These are phyloP conservation scores for Leishmania arabica DNA, from an alignment of 208 protist species.

Conservation along the genomic window DNA sequence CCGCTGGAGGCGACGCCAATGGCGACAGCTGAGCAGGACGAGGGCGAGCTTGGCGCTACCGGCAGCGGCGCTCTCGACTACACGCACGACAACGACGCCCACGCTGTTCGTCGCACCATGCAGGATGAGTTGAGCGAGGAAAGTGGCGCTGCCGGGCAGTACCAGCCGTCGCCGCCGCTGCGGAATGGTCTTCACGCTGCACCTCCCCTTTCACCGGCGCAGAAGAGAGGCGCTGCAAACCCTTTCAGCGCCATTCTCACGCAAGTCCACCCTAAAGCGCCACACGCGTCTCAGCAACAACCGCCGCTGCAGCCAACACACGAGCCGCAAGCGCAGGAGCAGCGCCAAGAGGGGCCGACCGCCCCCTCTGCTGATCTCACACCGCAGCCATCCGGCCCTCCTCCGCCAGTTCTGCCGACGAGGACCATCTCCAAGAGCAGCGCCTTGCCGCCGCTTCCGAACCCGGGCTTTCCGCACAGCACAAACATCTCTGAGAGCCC, in stretches of 20 bases:
- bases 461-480: neutral
- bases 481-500: neutral
- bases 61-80: neutral
- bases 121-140: neutral
- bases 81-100: neutral
- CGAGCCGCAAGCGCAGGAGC: constrained; percentile 9
- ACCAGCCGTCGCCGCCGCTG: neutral
- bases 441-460: neutral
- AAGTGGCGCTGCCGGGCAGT: neutral
- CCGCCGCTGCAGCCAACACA: constrained; percentile 6
- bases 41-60: neutral
- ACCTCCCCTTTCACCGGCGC: neutral
- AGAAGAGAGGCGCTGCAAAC: constrained; percentile 8
- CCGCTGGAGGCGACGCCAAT: neutral
- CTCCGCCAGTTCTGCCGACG: neutral
- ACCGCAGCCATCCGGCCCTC: neutral
- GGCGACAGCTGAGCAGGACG: neutral
- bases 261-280: neutral
- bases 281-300: neutral
- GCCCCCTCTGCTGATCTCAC: neutral
- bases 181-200: neutral
- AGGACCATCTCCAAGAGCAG: neutral
- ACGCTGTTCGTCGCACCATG: neutral
- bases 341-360: neutral
- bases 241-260: neutral